Percentiles rank a stretch among this genome's conserved stretches.
These are phyloP conservation scores for Coemansia asiatica DNA, from an alignment of 192 early-diverging fungal genomes.

Conservation along the genomic window DNA sequence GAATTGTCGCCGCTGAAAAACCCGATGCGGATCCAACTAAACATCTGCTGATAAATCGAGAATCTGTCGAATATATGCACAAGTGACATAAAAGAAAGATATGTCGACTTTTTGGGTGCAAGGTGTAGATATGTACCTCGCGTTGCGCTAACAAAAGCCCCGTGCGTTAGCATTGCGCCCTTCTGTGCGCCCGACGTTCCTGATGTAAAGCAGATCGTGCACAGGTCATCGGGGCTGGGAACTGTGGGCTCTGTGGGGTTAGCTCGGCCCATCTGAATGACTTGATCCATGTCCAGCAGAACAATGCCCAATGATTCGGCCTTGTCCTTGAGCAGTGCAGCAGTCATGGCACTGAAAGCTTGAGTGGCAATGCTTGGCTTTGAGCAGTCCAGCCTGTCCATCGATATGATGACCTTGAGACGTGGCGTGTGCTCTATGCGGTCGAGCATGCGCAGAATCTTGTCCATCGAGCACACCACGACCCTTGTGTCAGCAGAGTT, in stretches of 20 bases:
- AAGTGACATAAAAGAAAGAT: conserved; percentile 70
- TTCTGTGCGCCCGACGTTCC: conserved; percentile 73
- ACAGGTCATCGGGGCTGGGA: conserved; percentile 65
- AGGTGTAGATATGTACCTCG: neutral
- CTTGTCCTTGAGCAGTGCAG: conserved; percentile 55
- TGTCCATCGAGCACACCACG: conserved; percentile 64
- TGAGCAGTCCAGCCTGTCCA: conserved; percentile 72
- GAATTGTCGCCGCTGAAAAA: conserved; percentile 73
- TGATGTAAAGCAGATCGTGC: conserved; percentile 70
- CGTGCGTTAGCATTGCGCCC: conserved; percentile 70
- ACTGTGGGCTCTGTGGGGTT: conserved; percentile 47
- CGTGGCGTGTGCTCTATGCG: conserved; percentile 57
- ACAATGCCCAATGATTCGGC: conserved; percentile 63
- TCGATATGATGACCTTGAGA: conserved; percentile 71
- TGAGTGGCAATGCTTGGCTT: conserved; percentile 24
- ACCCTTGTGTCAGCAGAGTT: conserved; percentile 71
- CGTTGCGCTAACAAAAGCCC: conserved; percentile 23
- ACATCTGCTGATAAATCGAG: conserved; percentile 50
- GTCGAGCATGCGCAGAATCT: conserved; percentile 61
- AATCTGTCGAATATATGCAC: conserved; percentile 79
- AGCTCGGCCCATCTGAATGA: conserved; percentile 61
- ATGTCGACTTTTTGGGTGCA: neutral
- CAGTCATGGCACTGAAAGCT: conserved; percentile 14
- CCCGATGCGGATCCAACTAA: conserved; percentile 63
- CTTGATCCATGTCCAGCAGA: conserved; percentile 55